Evolutionary conservation across 2,329 filamentous ascomycete species (phyloP).

Genomic region (Talaromyces sp.): DNA sequence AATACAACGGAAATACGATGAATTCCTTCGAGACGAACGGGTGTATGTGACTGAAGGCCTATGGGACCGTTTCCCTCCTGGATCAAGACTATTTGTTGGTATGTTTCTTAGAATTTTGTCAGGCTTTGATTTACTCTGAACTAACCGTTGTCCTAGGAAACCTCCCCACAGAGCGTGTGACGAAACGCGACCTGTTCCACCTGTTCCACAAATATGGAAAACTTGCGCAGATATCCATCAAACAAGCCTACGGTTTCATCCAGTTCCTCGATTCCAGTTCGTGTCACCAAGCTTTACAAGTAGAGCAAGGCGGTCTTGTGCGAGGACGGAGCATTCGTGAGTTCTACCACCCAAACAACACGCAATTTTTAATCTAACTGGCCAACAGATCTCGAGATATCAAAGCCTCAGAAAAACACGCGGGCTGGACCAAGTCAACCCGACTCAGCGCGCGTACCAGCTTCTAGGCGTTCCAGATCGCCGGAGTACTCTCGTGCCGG

Average conservation of each 20-base stretch:
- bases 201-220: constrained; percentile 80
- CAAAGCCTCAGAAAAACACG: constrained; percentile 77
- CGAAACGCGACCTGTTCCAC: constrained; percentile 89
- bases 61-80: constrained; percentile 47
- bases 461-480: constrained; percentile 55
- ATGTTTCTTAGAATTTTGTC: constrained; percentile 16
- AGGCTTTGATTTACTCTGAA: neutral
- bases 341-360: constrained; percentile 30
- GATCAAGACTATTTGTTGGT: constrained; percentile 47
- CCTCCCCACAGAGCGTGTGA: constrained; percentile 85
- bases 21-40: constrained; percentile 46
- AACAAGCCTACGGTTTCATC: constrained; percentile 94
- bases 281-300: constrained; percentile 67
- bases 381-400: constrained; percentile 73
- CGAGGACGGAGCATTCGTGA: constrained; percentile 90
- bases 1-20: constrained; percentile 45
- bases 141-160: constrained; percentile 58
- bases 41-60: constrained; percentile 48
- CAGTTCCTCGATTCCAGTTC: constrained; percentile 77
- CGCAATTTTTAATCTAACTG: constrained; percentile 3
- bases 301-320: constrained; percentile 74
- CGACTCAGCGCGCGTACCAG: constrained; percentile 30
- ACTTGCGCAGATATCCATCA: constrained; percentile 90
- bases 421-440: constrained; percentile 45
- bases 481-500: constrained; percentile 52